Evolutionary conservation across 495 filamentous ascomycete genomes (phyloP).

Genomic region (Penicillium samsonianum): DNA sequence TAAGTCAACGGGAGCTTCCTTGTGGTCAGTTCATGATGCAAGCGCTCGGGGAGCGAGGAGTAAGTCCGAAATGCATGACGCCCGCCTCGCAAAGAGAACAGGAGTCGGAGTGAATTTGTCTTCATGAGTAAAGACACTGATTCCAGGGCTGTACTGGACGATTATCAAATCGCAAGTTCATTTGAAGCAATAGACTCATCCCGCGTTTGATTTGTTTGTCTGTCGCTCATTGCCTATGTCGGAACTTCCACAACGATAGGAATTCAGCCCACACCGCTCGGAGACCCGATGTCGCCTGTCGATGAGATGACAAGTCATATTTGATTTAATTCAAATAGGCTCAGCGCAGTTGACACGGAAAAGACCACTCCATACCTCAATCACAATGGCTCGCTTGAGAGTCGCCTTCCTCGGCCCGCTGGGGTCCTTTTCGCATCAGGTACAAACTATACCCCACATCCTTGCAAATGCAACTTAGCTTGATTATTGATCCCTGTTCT

Average conservation of each 20-base stretch:
- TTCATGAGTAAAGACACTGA: slow-evolving; percentile 19
- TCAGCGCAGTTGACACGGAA: background rate
- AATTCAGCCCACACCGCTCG: slow-evolving; percentile 26
- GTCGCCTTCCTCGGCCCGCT: slow-evolving; percentile 85
- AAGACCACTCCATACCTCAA: background rate
- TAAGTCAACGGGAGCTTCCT: slow-evolving; percentile 57
- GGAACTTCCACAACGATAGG: background rate
- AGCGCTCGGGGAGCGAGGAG: slow-evolving; percentile 31
- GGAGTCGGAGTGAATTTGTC: slow-evolving; percentile 1
- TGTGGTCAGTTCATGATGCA: slow-evolving; percentile 40
- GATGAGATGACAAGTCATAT: slow-evolving; percentile 5
- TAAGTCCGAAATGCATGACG: slow-evolving; percentile 20
- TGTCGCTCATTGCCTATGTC: slow-evolving; percentile 8
- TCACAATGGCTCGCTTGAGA: slow-evolving; percentile 28
- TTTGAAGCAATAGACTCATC: background rate
- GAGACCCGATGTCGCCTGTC: slow-evolving; percentile 2
- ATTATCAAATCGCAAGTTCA: background rate
- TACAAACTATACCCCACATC: slow-evolving; percentile 36
- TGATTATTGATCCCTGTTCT: slow-evolving; percentile 18
- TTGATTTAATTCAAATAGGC: background rate
- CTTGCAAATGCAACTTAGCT: slow-evolving; percentile 7
- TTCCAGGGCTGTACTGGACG: background rate
- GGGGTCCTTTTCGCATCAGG: slow-evolving; percentile 91
- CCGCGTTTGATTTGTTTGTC: slow-evolving; percentile 42
- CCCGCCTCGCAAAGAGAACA: slow-evolving; percentile 11